Percentiles rank a stretch among this genome's conserved stretches.
These are phyloP conservation scores for Rhizoctonia solani DNA, from an alignment of 1,284 basidiomycete genomes.

Conservation along the genomic window DNA sequence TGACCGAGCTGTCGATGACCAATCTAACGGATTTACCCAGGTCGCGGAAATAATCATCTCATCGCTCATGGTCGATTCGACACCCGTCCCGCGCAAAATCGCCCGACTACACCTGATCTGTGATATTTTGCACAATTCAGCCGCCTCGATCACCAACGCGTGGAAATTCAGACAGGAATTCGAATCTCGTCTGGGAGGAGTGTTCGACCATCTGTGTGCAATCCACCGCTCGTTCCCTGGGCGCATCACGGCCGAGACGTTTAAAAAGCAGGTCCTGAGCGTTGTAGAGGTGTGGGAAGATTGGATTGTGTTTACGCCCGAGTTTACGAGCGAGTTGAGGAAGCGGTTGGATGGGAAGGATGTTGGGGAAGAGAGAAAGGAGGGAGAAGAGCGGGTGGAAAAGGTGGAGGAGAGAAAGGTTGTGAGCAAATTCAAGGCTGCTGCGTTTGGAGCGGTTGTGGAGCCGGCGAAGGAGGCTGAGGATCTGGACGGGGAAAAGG, in stretches of 20 bases:
- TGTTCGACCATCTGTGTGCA: constrained; percentile 91
- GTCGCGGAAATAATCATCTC: constrained; percentile 84
- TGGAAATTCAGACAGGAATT: constrained; percentile 96
- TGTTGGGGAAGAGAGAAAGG: constrained; percentile 45
- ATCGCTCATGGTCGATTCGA: constrained; percentile 81
- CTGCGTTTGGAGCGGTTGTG: constrained; percentile 54
- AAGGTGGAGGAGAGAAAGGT: constrained; percentile 45
- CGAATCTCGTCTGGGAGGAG: constrained; percentile 80
- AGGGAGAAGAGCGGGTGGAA: constrained; percentile 40
- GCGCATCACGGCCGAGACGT: constrained; percentile 89
- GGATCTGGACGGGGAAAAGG: constrained; percentile 57
- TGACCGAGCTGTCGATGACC: background rate
- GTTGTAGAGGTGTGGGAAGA: constrained; percentile 95
- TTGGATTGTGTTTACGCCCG: constrained; percentile 90
- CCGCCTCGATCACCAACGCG: constrained; percentile 81
- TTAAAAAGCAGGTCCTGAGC: constrained; percentile 84
- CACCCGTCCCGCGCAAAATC: constrained; percentile 93
- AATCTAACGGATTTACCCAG: constrained; percentile 55
- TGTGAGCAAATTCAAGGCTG: constrained; percentile 74
- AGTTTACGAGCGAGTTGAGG: constrained; percentile 74
- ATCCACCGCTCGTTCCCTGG: constrained; percentile 93
- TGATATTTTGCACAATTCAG: constrained; percentile 97
- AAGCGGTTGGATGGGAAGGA: constrained; percentile 67
- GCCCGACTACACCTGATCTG: constrained; percentile 94
- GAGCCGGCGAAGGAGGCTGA: constrained; percentile 39